Evolutionary conservation across 257 asterid genomes (phyloP), one percentile per base, ranked within the genome.

Genomic region (Solanum rostratum): DNA sequence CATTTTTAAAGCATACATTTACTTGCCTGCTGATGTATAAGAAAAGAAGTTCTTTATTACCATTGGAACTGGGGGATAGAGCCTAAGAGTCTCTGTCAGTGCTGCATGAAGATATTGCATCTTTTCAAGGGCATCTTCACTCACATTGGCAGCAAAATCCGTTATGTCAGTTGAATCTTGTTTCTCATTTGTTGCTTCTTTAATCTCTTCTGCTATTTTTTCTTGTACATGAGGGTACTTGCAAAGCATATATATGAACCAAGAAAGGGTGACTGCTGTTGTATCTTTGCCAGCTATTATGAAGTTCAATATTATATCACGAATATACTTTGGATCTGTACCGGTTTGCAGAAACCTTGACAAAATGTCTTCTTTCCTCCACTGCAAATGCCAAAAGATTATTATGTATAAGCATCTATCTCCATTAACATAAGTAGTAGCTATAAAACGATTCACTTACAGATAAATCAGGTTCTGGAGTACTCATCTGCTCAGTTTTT

Each of bases 231-330:
- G 29, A 6, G 93, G 93, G 84, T 90, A 85, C 86, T 85, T 90
- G 84, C 96, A 91, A 55, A 92, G 85, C 88, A 89, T 84, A 85
- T 91, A 90, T 59, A 91, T 66, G 89, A 92, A 91, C 96, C 96
- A 92, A 55, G 93, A 85, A 13, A 91, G 91, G 13, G 93, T 84
- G 85, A 86, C 85, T 15, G 93, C 92, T 62, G 93, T 91, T 11
- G 92, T 84, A 87, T 92, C 93, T 88, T 89, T 92, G 30, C 96
- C 92, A 0, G 95, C 95, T 73, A 90, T 88, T 33, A 92, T 84
- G 82, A 92, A 90, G 86, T 86, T 92, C 22, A 90, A 86, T 74
- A 89, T 92, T 37, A 91, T 90, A 76, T 92, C 93, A 19, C 91
- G 87, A 88, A 92, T 41, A 86, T 87, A 91, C 89, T 84, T 69